These are phyloP conservation scores for Keithomyces neogunnii DNA, from an alignment of 2,329 filamentous ascomycete species.

Conservation along the genomic window DNA sequence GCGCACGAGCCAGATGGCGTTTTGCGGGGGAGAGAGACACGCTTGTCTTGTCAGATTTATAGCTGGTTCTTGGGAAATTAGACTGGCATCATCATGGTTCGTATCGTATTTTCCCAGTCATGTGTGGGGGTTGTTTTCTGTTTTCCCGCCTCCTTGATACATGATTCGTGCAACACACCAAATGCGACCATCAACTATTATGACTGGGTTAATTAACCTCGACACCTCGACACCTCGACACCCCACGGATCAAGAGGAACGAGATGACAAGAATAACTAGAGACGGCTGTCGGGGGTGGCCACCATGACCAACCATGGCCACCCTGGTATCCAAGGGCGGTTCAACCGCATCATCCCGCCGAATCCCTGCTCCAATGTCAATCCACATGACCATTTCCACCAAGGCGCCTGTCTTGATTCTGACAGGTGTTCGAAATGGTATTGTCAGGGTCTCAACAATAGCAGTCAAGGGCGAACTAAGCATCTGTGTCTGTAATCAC, in stretches of 20 bases:
- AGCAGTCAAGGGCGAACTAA: neutral
- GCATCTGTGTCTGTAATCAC: neutral
- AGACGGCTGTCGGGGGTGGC: neutral
- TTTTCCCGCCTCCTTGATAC: neutral
- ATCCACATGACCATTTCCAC: neutral
- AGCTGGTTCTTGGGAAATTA: neutral
- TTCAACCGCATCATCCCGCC: neutral
- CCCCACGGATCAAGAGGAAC: too few species aligned
- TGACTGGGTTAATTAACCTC: too few species aligned
- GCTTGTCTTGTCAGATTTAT: too few species aligned
- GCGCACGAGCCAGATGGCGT: too few species aligned
- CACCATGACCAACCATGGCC: neutral
- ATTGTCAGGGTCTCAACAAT: neutral
- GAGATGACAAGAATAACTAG: too few species aligned
- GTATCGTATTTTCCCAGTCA: neutral
- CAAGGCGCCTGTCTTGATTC: neutral
- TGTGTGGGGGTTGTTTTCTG: neutral
- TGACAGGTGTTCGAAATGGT: neutral
- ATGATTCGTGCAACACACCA: neutral
- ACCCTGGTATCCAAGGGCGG: neutral
- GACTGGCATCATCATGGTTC: neutral
- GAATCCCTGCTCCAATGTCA: neutral
- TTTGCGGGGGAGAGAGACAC: too few species aligned
- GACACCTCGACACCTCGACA: too few species aligned
- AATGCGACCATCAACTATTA: neutral